Evolutionary conservation across 2,329 filamentous ascomycete species (phyloP).

Genomic region (Dactylellina sp.): DNA sequence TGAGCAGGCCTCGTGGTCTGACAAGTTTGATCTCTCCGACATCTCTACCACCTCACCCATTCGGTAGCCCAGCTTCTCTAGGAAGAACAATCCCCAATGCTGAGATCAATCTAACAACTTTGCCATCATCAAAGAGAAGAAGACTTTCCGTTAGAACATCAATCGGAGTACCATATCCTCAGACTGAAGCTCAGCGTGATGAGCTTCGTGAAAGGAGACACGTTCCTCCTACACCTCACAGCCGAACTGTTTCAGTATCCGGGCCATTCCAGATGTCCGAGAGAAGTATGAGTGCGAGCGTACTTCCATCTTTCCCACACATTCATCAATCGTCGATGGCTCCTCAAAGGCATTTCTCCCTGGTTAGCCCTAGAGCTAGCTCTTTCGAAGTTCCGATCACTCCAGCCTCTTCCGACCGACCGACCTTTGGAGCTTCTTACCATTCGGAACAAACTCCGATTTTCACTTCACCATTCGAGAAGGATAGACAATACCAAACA

Average conservation of each 20-base stretch:
- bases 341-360: constrained; percentile 48
- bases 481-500: constrained; percentile 53
- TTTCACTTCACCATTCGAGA: constrained; percentile 54
- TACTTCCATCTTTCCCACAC: constrained; percentile 51
- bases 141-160: constrained; percentile 52
- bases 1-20: constrained; percentile 54
- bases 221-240: constrained; percentile 50
- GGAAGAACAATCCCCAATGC: constrained; percentile 53
- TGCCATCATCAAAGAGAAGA: constrained; percentile 50
- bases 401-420: constrained; percentile 55
- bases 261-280: constrained; percentile 45
- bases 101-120: constrained; percentile 46
- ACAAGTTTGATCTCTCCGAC: constrained; percentile 54
- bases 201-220: constrained; percentile 52
- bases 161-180: constrained; percentile 52
- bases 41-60: constrained; percentile 53
- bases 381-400: constrained; percentile 52
- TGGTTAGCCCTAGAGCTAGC: constrained; percentile 51
- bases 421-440: constrained; percentile 42
- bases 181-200: constrained; percentile 52
- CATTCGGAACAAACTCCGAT: constrained; percentile 46
- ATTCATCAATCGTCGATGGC: constrained; percentile 46
- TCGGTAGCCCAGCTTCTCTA: constrained; percentile 50
- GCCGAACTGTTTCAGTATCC: constrained; percentile 47
- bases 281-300: constrained; percentile 47